Evolutionary conservation across 306 rosid genomes (phyloP), one percentile per base, ranked within the genome.

Genomic region (Geum urbanum): DNA sequence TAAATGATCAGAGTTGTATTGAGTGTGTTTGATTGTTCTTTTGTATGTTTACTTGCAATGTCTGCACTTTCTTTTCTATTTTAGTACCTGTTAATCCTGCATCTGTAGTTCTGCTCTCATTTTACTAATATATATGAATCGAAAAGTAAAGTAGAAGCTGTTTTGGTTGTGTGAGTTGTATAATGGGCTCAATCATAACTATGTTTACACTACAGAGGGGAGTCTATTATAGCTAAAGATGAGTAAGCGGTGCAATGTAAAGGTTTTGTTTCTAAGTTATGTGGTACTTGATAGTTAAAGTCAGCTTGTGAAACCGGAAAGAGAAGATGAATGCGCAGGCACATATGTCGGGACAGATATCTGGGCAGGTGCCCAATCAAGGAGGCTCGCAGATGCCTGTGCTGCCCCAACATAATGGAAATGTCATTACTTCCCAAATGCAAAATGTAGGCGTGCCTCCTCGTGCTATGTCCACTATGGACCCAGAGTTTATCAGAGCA

Each of bases 341-440:
- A 20, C 91, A 87, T 70, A 72, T 82, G 74, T 76, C 89, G 1
- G 91, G 92, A 18, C 88, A 85, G 44, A 83, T 88, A 49, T 81
- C 92, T 7, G 90, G 96, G 65, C 87, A 86, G 85, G 86, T 84
- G 72, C 86, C 89, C 59, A 86, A 81, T 78, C 92, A 90, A 84
- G 78, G 90, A 41, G 92, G 85, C 41, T 72, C 83, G 44, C 92
- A 81, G 82, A 74, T 89, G 72, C 82, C 97, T 51, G 85, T 83
- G 70, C 61, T 72, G 39, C 53, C 80, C 70, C 90, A 82, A 71
- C 76, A 80, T 53, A 91, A 85, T 74, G 92, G 92, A 47, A 88
- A 83, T 68, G 61, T 78, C 53, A 84, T 80, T 60, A 80, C 88
- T 72, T 65, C 80, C 41, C 97, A 82, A 69, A 75, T 84, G 77